Conservation (phyloP, 768 basidiomycete species). For the Lactifluus piperatus region DNA sequence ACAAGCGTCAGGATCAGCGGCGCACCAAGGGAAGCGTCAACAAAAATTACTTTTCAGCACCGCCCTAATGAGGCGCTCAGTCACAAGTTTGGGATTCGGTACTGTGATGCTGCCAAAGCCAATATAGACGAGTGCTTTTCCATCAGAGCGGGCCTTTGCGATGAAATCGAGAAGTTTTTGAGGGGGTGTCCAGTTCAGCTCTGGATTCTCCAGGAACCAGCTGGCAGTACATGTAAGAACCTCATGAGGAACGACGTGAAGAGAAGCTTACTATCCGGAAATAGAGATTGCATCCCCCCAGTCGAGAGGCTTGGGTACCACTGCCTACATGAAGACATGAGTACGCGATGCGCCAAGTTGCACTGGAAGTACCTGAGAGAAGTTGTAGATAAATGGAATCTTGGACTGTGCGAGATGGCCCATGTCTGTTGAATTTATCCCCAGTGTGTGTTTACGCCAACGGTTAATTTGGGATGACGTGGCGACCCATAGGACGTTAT, state of each 20-base stretch:
- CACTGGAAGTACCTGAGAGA: slow-evolving; percentile 37
- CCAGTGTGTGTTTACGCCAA: slow-evolving; percentile 48
- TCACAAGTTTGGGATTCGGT: slow-evolving; percentile 46
- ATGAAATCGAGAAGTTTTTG: slow-evolving; percentile 44
- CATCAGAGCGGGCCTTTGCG: slow-evolving; percentile 42
- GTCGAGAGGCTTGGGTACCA: slow-evolving; percentile 63
- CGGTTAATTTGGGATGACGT: slow-evolving; percentile 57
- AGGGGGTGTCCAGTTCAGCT: slow-evolving; percentile 48
- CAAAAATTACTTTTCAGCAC: slow-evolving; percentile 45
- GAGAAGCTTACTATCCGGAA: slow-evolving; percentile 41
- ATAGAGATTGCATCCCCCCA: slow-evolving; percentile 52
- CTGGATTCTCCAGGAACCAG: slow-evolving; percentile 61
- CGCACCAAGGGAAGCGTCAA: neutral
- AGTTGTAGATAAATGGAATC: slow-evolving; percentile 58
- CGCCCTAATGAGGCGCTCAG: slow-evolving; percentile 47
- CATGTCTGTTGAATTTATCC: slow-evolving; percentile 48
- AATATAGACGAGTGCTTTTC: slow-evolving; percentile 59
- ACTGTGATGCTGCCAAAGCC: slow-evolving; percentile 67
- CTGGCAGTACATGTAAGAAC: slow-evolving; percentile 25
- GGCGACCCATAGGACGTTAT: slow-evolving; percentile 61
- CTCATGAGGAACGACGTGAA: neutral
- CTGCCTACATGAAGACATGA: slow-evolving; percentile 29
- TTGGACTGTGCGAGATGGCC: slow-evolving; percentile 50
- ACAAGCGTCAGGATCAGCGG: neutral
- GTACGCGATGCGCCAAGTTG: neutral